Evolutionary conservation across 179 eudicot genomes (phyloP), one percentile per base, ranked within the genome.

Genomic region (Spergularia azorica): DNA sequence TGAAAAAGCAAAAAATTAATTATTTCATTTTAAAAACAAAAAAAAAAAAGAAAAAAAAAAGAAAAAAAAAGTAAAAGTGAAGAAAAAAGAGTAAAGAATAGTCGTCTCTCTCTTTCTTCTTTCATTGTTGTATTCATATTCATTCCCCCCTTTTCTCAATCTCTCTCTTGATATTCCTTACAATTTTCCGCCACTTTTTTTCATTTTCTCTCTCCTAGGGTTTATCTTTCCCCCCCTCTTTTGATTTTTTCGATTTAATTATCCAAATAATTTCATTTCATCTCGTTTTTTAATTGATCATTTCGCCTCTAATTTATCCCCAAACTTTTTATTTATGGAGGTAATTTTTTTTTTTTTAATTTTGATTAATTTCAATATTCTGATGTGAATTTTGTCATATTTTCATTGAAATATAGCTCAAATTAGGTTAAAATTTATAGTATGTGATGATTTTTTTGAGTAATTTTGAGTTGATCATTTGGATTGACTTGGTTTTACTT

Each of bases 401-500:
- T 70, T 4, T 52, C 55, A 7, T 36, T 32, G 11, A 18, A 13
- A 36, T 56, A 63, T 10, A 20, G 76, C 17, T 78, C 36, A 55
- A 77, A 56, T 71, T 78, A 55, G 32, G 32, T 26, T 26, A 0
- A 26, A 26, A 26, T 26, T 26, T 26, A 55, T 70, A 5, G 10
- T 77, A 51, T 4, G 1, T 63, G 75, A 38, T 63, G n/a, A n/a
- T 70, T 68, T 68, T 20, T 70, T 52, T 18, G 21, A 41, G 58
- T 26, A 26, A 26, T 26, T 26, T 26, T 26, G 32, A 26, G 32
- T 26, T 13, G 70, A 77, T 77, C 56, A 14, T 64, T 71, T 72
- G 38, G 63, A 10, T 78, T 72, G 76, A 72, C 81, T 78, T 64
- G 52, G 38, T 55, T 68, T 78, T 72, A 72, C 76, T 71, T 78